Conservation (phyloP, 345 rosid genomes). For the Sisymbrium altissimum region DNA sequence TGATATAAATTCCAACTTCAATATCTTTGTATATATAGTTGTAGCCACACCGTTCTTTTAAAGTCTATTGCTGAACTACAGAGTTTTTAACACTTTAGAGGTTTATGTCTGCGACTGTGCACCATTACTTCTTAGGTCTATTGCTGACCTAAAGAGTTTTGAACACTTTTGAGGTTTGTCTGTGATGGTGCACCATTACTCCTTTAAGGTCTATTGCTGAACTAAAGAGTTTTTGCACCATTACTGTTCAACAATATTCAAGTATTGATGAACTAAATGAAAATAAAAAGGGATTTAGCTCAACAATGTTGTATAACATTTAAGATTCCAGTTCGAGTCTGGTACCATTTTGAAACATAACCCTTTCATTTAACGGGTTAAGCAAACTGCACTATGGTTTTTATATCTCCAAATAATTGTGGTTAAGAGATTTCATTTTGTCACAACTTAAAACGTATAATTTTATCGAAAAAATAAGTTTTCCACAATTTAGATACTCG, state of each 20-base stretch:
- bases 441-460: neutral
- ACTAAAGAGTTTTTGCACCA: neutral
- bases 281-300: too few species aligned
- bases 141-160: neutral
- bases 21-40: neutral
- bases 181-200: too few species aligned
- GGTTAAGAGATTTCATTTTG: neutral
- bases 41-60: neutral
- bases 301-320: too few species aligned
- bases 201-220: neutral
- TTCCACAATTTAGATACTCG: neutral
- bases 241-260: too few species aligned
- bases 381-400: neutral
- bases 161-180: neutral
- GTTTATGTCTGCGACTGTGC: too few species aligned
- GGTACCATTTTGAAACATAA: neutral
- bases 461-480: neutral
- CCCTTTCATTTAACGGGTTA: neutral
- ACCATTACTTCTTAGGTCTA: neutral
- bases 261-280: too few species aligned
- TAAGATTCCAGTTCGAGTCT: neutral
- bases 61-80: neutral
- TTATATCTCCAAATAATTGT: neutral
- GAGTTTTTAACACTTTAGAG: neutral
- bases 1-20: conserved; percentile 20